Conservation (phyloP, 768 basidiomycete genomes). For the Tulasnella sp. region DNA sequence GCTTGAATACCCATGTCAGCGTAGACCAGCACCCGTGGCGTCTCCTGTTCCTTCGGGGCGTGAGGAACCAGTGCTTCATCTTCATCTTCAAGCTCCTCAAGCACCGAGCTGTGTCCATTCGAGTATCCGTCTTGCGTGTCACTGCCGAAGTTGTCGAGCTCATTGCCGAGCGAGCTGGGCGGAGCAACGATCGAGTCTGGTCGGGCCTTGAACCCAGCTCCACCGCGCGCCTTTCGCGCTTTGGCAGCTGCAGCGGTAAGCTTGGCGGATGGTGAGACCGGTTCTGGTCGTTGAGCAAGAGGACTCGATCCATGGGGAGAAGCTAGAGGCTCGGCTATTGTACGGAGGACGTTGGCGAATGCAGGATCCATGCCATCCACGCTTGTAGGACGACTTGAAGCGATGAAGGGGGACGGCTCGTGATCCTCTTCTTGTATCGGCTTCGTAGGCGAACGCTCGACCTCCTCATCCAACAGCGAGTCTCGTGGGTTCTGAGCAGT, state of each 20-base stretch:
- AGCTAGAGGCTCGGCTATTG: not conserved
- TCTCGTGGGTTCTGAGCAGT: not conserved
- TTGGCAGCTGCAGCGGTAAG: not conserved
- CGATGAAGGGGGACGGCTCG: conserved; percentile 18
- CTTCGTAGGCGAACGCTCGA: not conserved
- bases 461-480: not conserved
- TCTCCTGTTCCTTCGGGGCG: not conserved
- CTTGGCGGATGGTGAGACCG: not conserved
- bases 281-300: not conserved
- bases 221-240: not conserved
- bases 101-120: not conserved
- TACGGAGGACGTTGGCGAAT: conserved; percentile 63
- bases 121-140: not conserved
- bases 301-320: not conserved
- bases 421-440: conserved; percentile 7
- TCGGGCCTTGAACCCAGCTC: not conserved
- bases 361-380: conserved; percentile 82
- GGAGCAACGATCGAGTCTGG: not conserved
- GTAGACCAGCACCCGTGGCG: conserved; percentile 19
- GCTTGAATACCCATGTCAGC: conserved; percentile 36
- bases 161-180: not conserved
- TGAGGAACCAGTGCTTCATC: conserved; percentile 12
- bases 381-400: conserved; percentile 37
- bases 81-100: conserved; percentile 27
- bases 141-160: not conserved